phyloP scores from a whole-genome alignment of 2,329 filamentous ascomycete genomes.

The Xylariomycetidae sp. region DNA sequence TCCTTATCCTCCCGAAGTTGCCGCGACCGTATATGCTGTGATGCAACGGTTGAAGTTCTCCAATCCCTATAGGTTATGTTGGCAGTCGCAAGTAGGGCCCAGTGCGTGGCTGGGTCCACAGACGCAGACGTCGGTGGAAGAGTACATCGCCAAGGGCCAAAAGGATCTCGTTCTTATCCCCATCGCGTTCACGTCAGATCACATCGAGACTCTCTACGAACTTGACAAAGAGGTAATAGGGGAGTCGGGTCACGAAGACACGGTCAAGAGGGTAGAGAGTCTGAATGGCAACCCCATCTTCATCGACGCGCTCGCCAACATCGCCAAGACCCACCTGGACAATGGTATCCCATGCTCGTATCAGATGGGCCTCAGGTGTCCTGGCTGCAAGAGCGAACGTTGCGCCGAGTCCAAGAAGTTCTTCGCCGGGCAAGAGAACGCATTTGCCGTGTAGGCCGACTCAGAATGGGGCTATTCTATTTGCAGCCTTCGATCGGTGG shows the following conservation, averaged over 20 bases:
- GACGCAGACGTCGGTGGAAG: conserved; percentile 80
- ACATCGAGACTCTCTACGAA: conserved; percentile 96
- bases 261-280: conserved; percentile 85
- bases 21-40: conserved; percentile 93
- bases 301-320: conserved; percentile 81
- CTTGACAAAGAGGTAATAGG: conserved; percentile 93
- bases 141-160: conserved; percentile 86
- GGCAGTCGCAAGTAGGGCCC: conserved; percentile 97
- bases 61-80: conserved; percentile 90
- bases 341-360: conserved; percentile 64
- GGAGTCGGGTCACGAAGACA: conserved; percentile 71
- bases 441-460: conserved; percentile 20
- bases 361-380: conserved; percentile 89
- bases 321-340: conserved; percentile 75
- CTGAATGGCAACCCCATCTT: conserved; percentile 89
- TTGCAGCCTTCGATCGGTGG: too few relatives aligned
- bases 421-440: conserved; percentile 40
- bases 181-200: conserved; percentile 97
- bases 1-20: conserved; percentile 91
- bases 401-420: conserved; percentile 75
- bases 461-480: too few relatives aligned
- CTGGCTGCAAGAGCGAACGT: conserved; percentile 84
- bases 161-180: conserved; percentile 88
- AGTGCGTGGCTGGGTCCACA: conserved; percentile 94
- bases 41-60: conserved; percentile 84